phyloP scores from a whole-genome alignment of 2,329 filamentous ascomycete species.

The Penicillium griseofulvum region DNA sequence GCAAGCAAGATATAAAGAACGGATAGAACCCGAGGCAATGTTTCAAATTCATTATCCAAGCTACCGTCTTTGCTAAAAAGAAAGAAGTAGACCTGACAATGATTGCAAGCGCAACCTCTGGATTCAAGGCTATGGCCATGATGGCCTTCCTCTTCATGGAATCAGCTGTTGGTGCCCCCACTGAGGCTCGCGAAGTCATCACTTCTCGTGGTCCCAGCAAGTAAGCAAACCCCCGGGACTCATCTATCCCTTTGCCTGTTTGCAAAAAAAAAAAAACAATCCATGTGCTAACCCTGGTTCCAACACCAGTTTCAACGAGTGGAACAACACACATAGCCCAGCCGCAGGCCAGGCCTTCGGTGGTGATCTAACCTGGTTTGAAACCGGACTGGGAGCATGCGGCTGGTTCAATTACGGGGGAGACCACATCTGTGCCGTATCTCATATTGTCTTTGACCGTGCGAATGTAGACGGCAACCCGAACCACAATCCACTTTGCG shows the following conservation, averaged over 20 bases:
- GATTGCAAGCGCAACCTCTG: background rate
- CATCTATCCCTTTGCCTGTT: background rate
- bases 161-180: background rate
- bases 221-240: background rate
- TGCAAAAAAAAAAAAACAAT: background rate
- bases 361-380: constrained; percentile 70
- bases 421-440: constrained; percentile 66
- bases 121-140: background rate
- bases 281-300: background rate
- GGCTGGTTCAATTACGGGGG: constrained; percentile 54
- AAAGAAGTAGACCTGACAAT: background rate
- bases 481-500: constrained; percentile 68
- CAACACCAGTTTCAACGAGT: background rate
- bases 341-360: constrained; percentile 51
- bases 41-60: background rate
- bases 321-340: constrained; percentile 4
- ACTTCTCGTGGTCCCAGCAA: too few relatives aligned
- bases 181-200: background rate
- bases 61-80: background rate
- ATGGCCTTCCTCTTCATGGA: background rate
- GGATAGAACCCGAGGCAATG: background rate
- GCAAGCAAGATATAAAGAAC: background rate
- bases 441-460: constrained; percentile 65
- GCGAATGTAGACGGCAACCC: constrained; percentile 52
- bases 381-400: constrained; percentile 66